Conservation (phyloP, 192 early-diverging fungal genomes). For the Mortierella claussenii region DNA sequence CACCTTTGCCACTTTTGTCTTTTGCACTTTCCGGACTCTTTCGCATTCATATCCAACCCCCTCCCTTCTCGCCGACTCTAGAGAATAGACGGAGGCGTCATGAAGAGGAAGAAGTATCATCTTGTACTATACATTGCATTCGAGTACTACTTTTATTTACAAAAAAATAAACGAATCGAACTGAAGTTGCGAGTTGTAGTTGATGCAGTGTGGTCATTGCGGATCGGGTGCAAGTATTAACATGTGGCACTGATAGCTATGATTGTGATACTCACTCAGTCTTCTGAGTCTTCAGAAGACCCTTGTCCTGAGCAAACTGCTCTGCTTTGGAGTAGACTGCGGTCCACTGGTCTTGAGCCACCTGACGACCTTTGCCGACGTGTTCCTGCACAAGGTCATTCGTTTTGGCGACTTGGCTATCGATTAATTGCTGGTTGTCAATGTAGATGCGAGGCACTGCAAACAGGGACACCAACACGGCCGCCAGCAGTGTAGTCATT, state of each 20-base stretch:
- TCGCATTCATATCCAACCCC: neutral
- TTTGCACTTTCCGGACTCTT: neutral
- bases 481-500: conserved; percentile 31
- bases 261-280: conserved; percentile 7
- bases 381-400: conserved; percentile 23
- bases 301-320: conserved; percentile 36
- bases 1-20: neutral
- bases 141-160: conserved; percentile 1
- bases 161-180: neutral
- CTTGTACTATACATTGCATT: conserved; percentile 26
- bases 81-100: neutral
- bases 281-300: conserved; percentile 38
- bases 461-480: conserved; percentile 36
- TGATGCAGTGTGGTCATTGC: no score
- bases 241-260: no score
- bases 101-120: conserved; percentile 12
- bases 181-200: no score
- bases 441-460: conserved; percentile 40
- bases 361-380: conserved; percentile 28
- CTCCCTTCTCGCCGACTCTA: neutral
- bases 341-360: conserved; percentile 23
- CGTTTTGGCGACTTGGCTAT: conserved; percentile 39
- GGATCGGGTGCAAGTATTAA: no score
- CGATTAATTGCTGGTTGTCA: conserved; percentile 40
- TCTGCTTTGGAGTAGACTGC: conserved; percentile 29